Conservation (phyloP, 1,139 yeast species). For the Magnusiomyces sp. region DNA sequence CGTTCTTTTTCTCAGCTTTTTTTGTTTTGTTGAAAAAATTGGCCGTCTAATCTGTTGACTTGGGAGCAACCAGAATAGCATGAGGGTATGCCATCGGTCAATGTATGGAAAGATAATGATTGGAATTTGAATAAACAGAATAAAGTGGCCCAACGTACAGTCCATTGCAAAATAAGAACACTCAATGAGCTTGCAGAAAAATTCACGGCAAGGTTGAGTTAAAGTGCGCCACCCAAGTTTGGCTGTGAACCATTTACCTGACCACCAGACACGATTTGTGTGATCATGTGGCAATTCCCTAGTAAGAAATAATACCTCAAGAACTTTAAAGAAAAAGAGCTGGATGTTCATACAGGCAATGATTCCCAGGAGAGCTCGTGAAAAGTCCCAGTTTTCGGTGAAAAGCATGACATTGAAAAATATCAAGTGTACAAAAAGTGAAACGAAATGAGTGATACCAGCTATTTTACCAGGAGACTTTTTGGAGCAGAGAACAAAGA, state of each 20-base stretch:
- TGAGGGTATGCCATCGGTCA: slow-evolving; percentile 70
- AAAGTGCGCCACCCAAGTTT: slow-evolving; percentile 51
- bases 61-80: slow-evolving; percentile 77
- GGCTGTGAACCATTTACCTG: slow-evolving; percentile 64
- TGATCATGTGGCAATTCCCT: slow-evolving; percentile 51
- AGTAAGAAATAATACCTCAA: slow-evolving; percentile 43
- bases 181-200: slow-evolving; percentile 58
- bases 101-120: slow-evolving; percentile 57
- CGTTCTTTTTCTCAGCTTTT: slow-evolving; percentile 33
- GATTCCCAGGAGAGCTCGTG: slow-evolving; percentile 49
- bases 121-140: slow-evolving; percentile 56
- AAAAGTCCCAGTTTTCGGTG: slow-evolving; percentile 55
- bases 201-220: slow-evolving; percentile 64
- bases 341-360: slow-evolving; percentile 52
- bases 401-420: slow-evolving; percentile 55
- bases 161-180: slow-evolving; percentile 63
- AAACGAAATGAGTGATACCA: slow-evolving; percentile 81
- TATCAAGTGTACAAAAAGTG: slow-evolving; percentile 46
- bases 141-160: slow-evolving; percentile 56
- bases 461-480: slow-evolving; percentile 93
- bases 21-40: slow-evolving; percentile 35
- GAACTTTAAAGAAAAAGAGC: slow-evolving; percentile 41
- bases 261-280: slow-evolving; percentile 76
- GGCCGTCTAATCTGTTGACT: slow-evolving; percentile 41
- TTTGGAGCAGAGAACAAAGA: slow-evolving; percentile 84